Base-by-base conservation (phyloP, 805 yeast genomes). In the Spathaspora gorwiae region DNA sequence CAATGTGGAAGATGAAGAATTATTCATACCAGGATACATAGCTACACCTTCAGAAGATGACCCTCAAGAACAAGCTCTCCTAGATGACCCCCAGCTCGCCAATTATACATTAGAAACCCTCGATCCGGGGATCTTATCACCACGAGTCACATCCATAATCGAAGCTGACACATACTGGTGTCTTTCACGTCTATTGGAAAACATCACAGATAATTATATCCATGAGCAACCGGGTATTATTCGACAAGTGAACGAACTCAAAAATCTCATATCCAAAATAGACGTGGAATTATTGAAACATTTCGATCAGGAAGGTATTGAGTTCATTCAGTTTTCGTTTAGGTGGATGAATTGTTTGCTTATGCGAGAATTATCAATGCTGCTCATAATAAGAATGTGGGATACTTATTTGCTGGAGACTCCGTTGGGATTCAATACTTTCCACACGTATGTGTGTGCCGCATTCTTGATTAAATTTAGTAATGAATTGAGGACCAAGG, bases 101-200 rank as follows among this genome's bases (percentile, higher is more conserved):
- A 43, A 46, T n/a, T 59, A 60, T 41, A 56, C 55, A 10, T 73
- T 84, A 13, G 86, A 79, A 45, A 68, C 65, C 14, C 73, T 81
- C 54, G 87, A 90, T 61, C 88, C 95, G 0, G 65, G 61, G 1
- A 65, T 68, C 7, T 60, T 90, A 46, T 81, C 89, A 1, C 61
- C 69, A 26, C 79, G 81, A 37, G 81, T 84, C 13, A 62, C 84
- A 37, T 75, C 80, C 41, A 79, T 79, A 12, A 80, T 92, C 14
- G 99, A 94, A 60, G 97, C 97, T 2, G 99, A 94, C 66, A 84
- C 96, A 2, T 94, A 87, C 68, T 94, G 99, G 99, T 94, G 98
- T 64, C 70, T 94, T 46, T 85, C 97, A 3, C 83, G 92, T 57
- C 72, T 94, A 26, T 72, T 94, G 41, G 99, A 94, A 58, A 95